Evolutionary conservation across 805 yeast genomes (phyloP).

Genomic region (Kurtzmaniella fragi): DNA sequence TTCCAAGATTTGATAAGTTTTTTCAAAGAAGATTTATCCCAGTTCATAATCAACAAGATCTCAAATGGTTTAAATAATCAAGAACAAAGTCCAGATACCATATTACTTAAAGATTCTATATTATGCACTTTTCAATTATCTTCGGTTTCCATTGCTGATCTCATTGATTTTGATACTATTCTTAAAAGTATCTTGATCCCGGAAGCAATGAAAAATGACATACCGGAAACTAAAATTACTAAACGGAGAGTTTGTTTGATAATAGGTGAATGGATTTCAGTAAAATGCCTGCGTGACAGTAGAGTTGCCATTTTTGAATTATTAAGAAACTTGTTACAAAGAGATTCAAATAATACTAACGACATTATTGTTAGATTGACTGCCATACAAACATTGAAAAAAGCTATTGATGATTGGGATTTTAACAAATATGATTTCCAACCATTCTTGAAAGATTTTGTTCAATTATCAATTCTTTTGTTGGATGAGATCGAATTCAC

Average conservation of each 20-base stretch:
- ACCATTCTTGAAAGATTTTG: conserved; percentile 55
- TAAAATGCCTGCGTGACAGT: conserved; percentile 57
- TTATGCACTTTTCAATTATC: conserved; percentile 81
- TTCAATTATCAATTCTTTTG: conserved; percentile 45
- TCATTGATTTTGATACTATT: conserved; percentile 64
- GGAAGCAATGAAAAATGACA: conserved; percentile 46
- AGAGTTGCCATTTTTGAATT: conserved; percentile 56
- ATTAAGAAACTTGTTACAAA: conserved; percentile 44
- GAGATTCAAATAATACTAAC: conserved; percentile 35
- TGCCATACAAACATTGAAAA: conserved; percentile 63
- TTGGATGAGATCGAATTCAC: conserved; percentile 50
- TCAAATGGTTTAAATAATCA: conserved; percentile 30
- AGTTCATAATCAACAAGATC: conserved; percentile 56
- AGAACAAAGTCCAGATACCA: conserved; percentile 26
- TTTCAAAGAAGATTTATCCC: conserved; percentile 53
- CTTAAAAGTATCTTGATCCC: conserved; percentile 64
- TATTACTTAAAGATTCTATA: conserved; percentile 72
- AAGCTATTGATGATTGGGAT: conserved; percentile 81
- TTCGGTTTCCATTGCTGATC: conserved; percentile 57
- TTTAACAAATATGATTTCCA: conserved; percentile 64
- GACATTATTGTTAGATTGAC: conserved; percentile 82
- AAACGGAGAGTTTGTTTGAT: conserved; percentile 74
- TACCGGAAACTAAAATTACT: conserved; percentile 50
- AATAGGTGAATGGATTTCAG: conserved; percentile 74
- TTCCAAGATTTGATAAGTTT: conserved; percentile 67